Percentiles rank a stretch among this genome's conserved stretches.
phyloP scores from a whole-genome alignment of 2,329 filamentous ascomycete genomes.

The Trichoderma citrinoviride region DNA sequence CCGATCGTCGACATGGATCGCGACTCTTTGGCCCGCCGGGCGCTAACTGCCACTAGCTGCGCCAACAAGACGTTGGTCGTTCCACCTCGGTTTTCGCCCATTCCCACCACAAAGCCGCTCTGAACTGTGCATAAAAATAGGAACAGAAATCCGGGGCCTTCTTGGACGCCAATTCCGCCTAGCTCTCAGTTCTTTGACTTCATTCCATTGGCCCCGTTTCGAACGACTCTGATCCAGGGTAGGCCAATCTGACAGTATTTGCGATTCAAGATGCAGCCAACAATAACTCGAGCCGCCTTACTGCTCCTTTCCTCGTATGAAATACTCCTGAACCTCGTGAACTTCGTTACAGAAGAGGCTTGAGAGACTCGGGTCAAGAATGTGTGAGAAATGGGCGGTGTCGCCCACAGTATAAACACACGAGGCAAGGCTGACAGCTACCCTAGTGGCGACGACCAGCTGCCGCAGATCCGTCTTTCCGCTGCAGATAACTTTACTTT shows the following conservation, averaged over 20 bases:
- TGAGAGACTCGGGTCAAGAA: background rate
- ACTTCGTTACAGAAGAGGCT: background rate
- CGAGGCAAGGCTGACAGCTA: background rate
- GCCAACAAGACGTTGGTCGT: slow-evolving; percentile 7
- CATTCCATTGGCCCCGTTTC: too few species aligned
- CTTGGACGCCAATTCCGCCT: background rate
- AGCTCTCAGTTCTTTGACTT: background rate
- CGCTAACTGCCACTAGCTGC: slow-evolving; percentile 3
- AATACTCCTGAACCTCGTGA: too few species aligned
- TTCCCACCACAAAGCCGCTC: background rate
- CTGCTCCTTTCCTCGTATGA: too few species aligned
- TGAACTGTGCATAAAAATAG: slow-evolving; percentile 9
- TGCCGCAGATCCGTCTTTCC: background rate
- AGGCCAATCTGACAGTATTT: too few species aligned
- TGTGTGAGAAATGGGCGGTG: background rate
- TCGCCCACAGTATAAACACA: background rate
- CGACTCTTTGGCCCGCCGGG: background rate
- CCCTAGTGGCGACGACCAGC: background rate
- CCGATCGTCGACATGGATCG: slow-evolving; percentile 16
- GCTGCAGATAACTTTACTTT: background rate
- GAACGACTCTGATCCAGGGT: too few species aligned
- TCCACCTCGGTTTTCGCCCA: background rate
- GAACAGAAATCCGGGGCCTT: slow-evolving; percentile 2
- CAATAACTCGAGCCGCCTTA: too few species aligned
- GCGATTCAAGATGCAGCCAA: too few species aligned